These are phyloP conservation scores for Aspergillus indologenus DNA, from an alignment of 495 filamentous ascomycete species.

Conservation along the genomic window DNA sequence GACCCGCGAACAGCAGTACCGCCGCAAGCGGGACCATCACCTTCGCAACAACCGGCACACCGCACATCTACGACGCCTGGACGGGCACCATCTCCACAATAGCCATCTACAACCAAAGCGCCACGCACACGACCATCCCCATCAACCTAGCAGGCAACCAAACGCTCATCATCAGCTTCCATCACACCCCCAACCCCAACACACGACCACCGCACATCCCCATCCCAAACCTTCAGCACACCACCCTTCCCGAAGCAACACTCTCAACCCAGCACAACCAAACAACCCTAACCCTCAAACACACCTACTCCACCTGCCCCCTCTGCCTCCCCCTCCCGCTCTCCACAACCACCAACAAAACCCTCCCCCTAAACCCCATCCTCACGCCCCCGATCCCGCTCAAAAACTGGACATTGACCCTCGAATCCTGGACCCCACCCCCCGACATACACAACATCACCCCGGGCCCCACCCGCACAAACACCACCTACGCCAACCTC, in stretches of 20 bases:
- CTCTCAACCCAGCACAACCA: not conserved
- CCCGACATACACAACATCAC: not conserved
- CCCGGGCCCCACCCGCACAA: not conserved
- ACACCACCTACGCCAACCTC: not conserved
- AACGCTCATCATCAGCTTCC: not conserved
- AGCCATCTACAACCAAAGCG: not conserved
- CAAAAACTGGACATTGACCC: slow-evolving; percentile 3
- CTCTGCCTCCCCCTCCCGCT: not conserved
- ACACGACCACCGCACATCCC: too few relatives aligned
- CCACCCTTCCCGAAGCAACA: too few relatives aligned
- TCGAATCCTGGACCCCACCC: not conserved
- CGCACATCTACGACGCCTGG: not conserved
- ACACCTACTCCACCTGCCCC: not conserved
- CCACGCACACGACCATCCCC: not conserved
- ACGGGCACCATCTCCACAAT: not conserved
- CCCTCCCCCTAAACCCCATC: not conserved
- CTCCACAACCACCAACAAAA: not conserved
- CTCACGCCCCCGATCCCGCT: not conserved
- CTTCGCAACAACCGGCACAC: not conserved
- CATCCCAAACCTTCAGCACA: too few relatives aligned
- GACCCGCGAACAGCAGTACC: not conserved
- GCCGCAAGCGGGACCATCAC: not conserved
- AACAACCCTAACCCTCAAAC: not conserved
- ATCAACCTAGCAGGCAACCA: not conserved
- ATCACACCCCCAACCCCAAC: too few relatives aligned